Base-by-base conservation (phyloP, 768 basidiomycete genomes). In the Glaciozyma antarctica region DNA sequence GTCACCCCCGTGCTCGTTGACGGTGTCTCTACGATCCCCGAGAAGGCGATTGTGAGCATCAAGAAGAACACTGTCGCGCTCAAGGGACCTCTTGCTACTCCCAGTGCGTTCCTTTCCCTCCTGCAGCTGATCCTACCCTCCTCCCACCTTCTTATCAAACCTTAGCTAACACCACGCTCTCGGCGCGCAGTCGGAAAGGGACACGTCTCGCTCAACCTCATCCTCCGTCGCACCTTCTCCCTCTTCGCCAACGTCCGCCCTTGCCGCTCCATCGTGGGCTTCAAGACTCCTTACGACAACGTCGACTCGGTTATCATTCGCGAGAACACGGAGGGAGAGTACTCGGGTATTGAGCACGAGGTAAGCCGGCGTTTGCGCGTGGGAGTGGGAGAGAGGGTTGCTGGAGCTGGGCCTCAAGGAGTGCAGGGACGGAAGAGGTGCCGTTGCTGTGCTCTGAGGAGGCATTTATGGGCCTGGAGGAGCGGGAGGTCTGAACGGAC, bases 281-380 rank as follows among this genome's bases (percentile, higher is more conserved):
- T 86, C 82, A 95, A 95, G 81, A 99, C 95, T 0, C 88, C 94
- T 2, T 98, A 99, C 75, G 93, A 98, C 76, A 87, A 97, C 74
- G 95, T 99, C 70, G 88, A 99, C 81, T 93, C 90, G 30, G 92
- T 97, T 60, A 81, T 99, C 71, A 99, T 99, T 77, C 90, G 95
- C 75, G 95, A 99, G 81, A 99, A 99, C 78, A 99, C 95, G 13
- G 95, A 99, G 79, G 95, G 95, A 77, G 95, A 99, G 78, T 99
- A 99, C 79, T 97, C 93, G 65, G 95, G 95, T 72, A 98, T 99
- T 72, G 95, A 99, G 78, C 95, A 99, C 77, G 93, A 98, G 84
- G 92, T 91, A 47, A 43, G 74, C 69, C n/a, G 65, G 16, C 78
- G 61, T 43, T 61, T 24, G 53, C 54, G 58, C 48, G 44, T 43